Conservation (phyloP, 352 stramenopile genomes). For the Saprolegnia parasitica region DNA sequence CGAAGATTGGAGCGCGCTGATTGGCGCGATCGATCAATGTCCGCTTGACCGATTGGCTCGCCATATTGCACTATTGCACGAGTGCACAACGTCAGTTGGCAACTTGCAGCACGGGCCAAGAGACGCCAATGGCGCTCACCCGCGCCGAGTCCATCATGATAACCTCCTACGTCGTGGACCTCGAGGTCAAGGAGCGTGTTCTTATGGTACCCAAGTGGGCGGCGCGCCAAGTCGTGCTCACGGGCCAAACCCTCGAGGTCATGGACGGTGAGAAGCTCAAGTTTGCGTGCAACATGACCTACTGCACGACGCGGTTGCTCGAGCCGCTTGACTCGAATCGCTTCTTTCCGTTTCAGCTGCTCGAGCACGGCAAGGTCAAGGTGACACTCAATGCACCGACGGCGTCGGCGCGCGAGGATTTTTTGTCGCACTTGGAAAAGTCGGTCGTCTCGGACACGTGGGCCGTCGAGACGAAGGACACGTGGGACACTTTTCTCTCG, state of each 20-base stretch:
- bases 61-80: too few relatives aligned
- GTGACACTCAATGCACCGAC: neutral
- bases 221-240: slow-evolving; percentile 9
- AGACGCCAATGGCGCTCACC: neutral
- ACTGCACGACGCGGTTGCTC: neutral
- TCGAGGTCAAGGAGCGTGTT: slow-evolving; percentile 1
- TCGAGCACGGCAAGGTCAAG: slow-evolving; percentile 9
- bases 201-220: slow-evolving; percentile 4
- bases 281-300: slow-evolving; percentile 2
- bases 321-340: neutral
- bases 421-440: neutral
- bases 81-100: too few relatives aligned
- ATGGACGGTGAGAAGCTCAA: slow-evolving; percentile 8
- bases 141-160: neutral
- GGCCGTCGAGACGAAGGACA: neutral
- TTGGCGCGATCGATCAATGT: too few relatives aligned
- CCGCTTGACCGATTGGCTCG: too few relatives aligned
- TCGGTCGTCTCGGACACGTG: neutral
- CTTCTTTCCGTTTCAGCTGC: neutral
- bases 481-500: slow-evolving; percentile 3
- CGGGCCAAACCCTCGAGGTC: neutral
- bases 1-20: too few relatives aligned
- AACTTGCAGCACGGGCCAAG: too few relatives aligned
- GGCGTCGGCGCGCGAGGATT: neutral
- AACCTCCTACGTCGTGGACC: neutral